These are phyloP conservation scores for Discostella stelligera DNA, from an alignment of 352 stramenopile genomes.

Conservation along the genomic window DNA sequence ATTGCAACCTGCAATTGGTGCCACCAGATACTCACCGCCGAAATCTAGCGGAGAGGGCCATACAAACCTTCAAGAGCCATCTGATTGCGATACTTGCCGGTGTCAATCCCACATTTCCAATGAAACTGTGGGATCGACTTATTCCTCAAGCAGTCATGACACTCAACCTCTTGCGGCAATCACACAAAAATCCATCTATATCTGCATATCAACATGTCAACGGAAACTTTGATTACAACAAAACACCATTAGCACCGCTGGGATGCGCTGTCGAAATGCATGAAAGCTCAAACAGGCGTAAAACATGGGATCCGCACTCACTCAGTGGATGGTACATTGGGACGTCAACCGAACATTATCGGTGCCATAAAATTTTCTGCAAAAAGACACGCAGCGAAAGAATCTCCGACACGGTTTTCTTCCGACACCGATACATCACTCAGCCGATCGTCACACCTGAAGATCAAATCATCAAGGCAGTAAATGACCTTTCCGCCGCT, in stretches of 20 bases:
- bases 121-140: conserved; percentile 33
- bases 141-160: conserved; percentile 41
- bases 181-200: not conserved
- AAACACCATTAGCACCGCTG: conserved; percentile 4
- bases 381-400: too few relatives aligned
- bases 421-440: too few relatives aligned
- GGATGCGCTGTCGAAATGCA: conserved; percentile 8
- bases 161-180: too few relatives aligned
- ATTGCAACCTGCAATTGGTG: conserved; percentile 1
- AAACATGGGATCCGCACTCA: conserved; percentile 6
- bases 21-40: too few relatives aligned
- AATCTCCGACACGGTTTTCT: too few relatives aligned
- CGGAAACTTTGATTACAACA: too few relatives aligned
- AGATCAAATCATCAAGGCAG: too few relatives aligned
- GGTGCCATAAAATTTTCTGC: conserved; percentile 5
- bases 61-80: conserved; percentile 58
- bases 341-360: conserved; percentile 15
- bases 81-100: conserved; percentile 35
- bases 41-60: conserved; percentile 43
- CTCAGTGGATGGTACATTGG: conserved; percentile 6
- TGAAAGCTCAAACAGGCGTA: conserved; percentile 1
- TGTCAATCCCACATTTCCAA: conserved; percentile 19
- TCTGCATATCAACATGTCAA: conserved; percentile 1
- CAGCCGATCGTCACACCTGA: too few relatives aligned
- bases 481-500: too few relatives aligned